phyloP scores from a whole-genome alignment of 164 flowering plant genomes.

The Stephania yunnanensis region DNA sequence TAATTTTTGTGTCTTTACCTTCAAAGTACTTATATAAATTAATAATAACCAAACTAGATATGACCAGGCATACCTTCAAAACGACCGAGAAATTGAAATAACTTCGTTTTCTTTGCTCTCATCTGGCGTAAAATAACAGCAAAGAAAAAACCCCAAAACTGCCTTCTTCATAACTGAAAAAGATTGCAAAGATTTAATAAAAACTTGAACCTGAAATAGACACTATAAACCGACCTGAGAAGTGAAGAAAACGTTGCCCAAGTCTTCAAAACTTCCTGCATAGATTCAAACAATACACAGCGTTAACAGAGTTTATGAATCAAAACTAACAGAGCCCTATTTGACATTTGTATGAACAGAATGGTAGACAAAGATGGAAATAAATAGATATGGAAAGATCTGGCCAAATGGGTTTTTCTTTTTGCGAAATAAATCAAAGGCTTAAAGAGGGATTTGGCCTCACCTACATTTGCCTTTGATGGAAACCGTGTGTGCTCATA shows the following conservation, averaged over 20 bases:
- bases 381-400: not conserved
- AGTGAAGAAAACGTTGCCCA: not conserved
- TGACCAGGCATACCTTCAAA: not conserved
- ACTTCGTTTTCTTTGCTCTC: not conserved
- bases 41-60: not conserved
- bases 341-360: not conserved
- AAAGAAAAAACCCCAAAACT: not conserved
- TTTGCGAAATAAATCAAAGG: not conserved
- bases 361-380: not conserved
- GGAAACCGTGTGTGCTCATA: not conserved
- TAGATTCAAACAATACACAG: not conserved
- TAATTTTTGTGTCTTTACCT: no score
- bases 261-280: not conserved
- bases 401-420: not conserved
- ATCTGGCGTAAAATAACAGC: not conserved
- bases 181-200: not conserved
- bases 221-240: not conserved
- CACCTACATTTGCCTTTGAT: not conserved
- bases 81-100: not conserved
- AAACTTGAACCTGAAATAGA: not conserved
- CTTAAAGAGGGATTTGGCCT: not conserved
- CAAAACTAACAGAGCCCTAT: not conserved
- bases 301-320: not conserved
- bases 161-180: not conserved
- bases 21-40: no score